Conservation (phyloP, 805 yeast species). For the Metschnikowia drakensbergensis region DNA sequence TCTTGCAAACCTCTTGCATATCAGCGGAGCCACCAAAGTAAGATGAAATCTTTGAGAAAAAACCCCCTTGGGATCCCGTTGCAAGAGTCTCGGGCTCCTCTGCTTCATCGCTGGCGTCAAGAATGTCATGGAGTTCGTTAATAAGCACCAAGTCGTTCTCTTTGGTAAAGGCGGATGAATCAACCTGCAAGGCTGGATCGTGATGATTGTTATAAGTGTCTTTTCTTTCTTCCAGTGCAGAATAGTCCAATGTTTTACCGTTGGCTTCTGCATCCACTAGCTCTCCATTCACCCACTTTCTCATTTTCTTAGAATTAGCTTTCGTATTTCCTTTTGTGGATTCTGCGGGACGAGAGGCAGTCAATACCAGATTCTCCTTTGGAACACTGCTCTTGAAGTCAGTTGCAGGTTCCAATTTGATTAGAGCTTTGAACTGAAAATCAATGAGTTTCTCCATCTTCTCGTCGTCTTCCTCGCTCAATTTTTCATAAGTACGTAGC, state of each 20-base stretch:
- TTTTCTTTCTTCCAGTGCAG: slow-evolving; percentile 14
- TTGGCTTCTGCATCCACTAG: slow-evolving; percentile 26
- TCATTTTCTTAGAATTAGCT: slow-evolving; percentile 28
- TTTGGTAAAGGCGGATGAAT: slow-evolving; percentile 33
- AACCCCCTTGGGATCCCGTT: slow-evolving; percentile 16
- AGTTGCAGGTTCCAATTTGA: slow-evolving; percentile 24
- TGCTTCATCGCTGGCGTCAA: slow-evolving; percentile 28
- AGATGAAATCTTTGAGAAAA: slow-evolving; percentile 33
- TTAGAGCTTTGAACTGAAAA: slow-evolving; percentile 36
- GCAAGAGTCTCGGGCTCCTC: slow-evolving; percentile 16
- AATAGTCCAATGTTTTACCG: slow-evolving; percentile 31
- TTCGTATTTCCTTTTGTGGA: slow-evolving; percentile 9
- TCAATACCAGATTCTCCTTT: neutral
- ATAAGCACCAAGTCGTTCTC: slow-evolving; percentile 40
- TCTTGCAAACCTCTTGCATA: slow-evolving; percentile 58
- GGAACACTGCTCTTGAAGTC: too few relatives aligned
- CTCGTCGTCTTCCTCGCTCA: slow-evolving; percentile 23
- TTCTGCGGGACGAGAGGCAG: neutral
- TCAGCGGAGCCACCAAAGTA: slow-evolving; percentile 41
- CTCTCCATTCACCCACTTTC: slow-evolving; percentile 42
- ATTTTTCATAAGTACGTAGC: slow-evolving; percentile 30
- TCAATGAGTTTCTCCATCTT: slow-evolving; percentile 35
- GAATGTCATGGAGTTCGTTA: slow-evolving; percentile 38
- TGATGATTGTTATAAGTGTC: slow-evolving; percentile 10
- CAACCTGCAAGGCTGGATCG: slow-evolving; percentile 7